phyloP scores from a whole-genome alignment of 345 rosid species.

The Citrus maxima region DNA sequence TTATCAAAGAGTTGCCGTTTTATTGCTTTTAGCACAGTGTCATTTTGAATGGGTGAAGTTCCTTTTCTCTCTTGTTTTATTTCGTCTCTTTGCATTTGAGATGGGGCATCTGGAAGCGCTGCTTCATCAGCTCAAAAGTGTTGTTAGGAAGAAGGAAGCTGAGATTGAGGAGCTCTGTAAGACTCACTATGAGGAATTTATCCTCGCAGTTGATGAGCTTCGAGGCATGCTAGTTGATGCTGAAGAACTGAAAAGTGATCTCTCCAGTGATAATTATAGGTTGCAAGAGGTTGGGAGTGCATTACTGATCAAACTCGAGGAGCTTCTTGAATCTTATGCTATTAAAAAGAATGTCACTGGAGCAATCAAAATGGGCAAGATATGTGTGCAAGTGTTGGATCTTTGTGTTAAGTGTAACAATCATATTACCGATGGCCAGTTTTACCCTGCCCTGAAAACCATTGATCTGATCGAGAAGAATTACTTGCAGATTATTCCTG shows the following conservation, averaged over 20 bases:
- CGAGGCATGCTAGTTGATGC: constrained; percentile 96
- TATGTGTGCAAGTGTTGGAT: constrained; percentile 68
- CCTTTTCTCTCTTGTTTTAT: no score
- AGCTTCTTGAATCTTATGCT: constrained; percentile 76
- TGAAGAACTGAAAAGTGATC: constrained; percentile 87
- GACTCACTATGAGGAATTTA: constrained; percentile 94
- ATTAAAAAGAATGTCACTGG: constrained; percentile 75
- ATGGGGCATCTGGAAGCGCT: constrained; percentile 77
- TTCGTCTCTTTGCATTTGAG: constrained; percentile 81
- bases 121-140: constrained; percentile 73
- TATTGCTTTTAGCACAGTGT: no score
- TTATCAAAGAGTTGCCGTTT: no score
- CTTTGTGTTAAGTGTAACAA: constrained; percentile 71
- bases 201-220: constrained; percentile 94
- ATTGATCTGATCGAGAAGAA: constrained; percentile 68
- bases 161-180: constrained; percentile 99
- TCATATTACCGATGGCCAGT: constrained; percentile 59
- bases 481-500: constrained; percentile 65
- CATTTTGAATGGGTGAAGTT: no score
- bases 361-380: constrained; percentile 72
- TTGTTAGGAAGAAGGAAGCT: constrained; percentile 77
- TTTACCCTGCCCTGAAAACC: constrained; percentile 78
- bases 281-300: constrained; percentile 86
- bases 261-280: constrained; percentile 72
- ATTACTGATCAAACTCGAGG: constrained; percentile 71